Evolutionary conservation across 257 asterid genomes (phyloP).

Genomic region (Plantago elongata): DNA sequence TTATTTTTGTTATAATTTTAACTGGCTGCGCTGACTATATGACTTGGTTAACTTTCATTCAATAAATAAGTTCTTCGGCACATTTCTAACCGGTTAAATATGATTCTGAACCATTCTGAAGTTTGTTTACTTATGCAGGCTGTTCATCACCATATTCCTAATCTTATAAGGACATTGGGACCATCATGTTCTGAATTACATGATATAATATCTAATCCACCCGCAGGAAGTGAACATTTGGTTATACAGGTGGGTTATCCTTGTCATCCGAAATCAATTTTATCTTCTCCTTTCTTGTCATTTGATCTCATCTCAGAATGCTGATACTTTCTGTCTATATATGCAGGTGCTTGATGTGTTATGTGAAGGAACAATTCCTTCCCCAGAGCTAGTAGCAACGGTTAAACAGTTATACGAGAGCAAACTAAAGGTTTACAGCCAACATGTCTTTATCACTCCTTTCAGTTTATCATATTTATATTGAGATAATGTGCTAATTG

Average conservation of each 20-base stretch:
- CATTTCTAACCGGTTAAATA: conserved; percentile 9
- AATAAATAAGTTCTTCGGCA: conserved; percentile 9
- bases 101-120: conserved; percentile 14
- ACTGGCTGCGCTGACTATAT: not conserved
- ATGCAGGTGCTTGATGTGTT: conserved; percentile 71
- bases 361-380: conserved; percentile 78
- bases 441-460: conserved; percentile 6
- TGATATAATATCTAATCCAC: conserved; percentile 78
- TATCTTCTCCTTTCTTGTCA: conserved; percentile 12
- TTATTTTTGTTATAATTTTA: too few relatives aligned
- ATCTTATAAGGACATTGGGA: conserved; percentile 70
- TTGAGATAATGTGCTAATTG: conserved; percentile 11
- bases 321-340: conserved; percentile 23
- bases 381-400: conserved; percentile 66
- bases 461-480: conserved; percentile 10
- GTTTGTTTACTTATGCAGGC: conserved; percentile 46
- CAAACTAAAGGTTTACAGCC: conserved; percentile 62
- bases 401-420: conserved; percentile 82
- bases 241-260: conserved; percentile 59
- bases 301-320: conserved; percentile 25
- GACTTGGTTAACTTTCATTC: conserved; percentile 15
- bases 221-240: conserved; percentile 85
- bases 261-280: conserved; percentile 12
- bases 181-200: conserved; percentile 69
- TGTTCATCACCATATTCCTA: conserved; percentile 82